Evolutionary conservation across 1,284 basidiomycete genomes (phyloP).

Genomic region (Agaricales sp.): DNA sequence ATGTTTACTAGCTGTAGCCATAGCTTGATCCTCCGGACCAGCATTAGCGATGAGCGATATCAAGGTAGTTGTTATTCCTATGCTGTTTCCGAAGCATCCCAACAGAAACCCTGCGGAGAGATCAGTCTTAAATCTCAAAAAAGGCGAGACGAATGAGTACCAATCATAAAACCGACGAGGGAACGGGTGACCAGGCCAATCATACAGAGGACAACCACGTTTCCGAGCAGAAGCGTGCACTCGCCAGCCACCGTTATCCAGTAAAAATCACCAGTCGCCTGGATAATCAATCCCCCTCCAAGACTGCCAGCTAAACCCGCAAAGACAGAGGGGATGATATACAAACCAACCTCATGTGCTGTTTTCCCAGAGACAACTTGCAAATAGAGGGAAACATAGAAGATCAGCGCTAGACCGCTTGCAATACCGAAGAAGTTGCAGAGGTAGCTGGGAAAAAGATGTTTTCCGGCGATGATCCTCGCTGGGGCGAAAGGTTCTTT

Average conservation of each 20-base stretch:
- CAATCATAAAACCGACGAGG: conserved; percentile 32
- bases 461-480: conserved; percentile 36
- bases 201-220: conserved; percentile 24
- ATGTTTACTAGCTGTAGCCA: conserved; percentile 46
- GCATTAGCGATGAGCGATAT: conserved; percentile 54
- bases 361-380: conserved; percentile 41
- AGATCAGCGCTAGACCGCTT: conserved; percentile 33
- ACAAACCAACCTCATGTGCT: conserved; percentile 37
- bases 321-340: conserved; percentile 37
- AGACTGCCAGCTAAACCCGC: conserved; percentile 39
- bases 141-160: conserved; percentile 18
- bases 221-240: conserved; percentile 27
- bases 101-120: conserved; percentile 15
- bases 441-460: conserved; percentile 43
- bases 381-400: conserved; percentile 44
- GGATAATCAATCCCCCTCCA: conserved; percentile 40
- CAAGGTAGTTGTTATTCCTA: conserved; percentile 44
- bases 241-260: conserved; percentile 35
- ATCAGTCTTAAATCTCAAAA: conserved; percentile 3
- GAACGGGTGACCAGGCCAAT: conserved; percentile 29
- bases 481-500: conserved; percentile 49
- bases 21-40: conserved; percentile 47
- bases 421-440: conserved; percentile 47
- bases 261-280: conserved; percentile 48
- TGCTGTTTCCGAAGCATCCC: conserved; percentile 12